Conservation (phyloP, 208 protist species). For the Trypanosoma boissoni region DNA sequence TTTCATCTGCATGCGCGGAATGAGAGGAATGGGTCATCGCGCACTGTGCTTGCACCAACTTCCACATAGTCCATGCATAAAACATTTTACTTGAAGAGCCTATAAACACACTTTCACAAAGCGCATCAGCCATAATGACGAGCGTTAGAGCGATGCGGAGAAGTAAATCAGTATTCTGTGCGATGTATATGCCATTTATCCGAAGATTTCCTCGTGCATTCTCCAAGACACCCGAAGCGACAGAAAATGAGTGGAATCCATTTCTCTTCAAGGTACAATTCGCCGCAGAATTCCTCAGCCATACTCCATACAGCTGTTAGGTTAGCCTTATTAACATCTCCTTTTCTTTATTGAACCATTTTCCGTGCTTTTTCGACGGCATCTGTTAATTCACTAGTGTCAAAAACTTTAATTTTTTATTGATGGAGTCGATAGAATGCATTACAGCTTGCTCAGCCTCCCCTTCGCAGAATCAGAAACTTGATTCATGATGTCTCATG, state of each 20-base stretch:
- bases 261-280: neutral
- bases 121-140: neutral
- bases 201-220: neutral
- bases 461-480: neutral
- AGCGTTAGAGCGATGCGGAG: slow-evolving; percentile 12
- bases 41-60: neutral
- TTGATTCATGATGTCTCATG: neutral
- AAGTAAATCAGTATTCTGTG: slow-evolving; percentile 5
- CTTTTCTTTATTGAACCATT: neutral
- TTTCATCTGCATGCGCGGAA: neutral
- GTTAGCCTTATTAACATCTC: neutral
- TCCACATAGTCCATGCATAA: neutral
- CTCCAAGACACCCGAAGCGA: neutral
- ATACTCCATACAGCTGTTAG: neutral
- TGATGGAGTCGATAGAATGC: neutral
- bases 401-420: too few relatives aligned
- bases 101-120: neutral
- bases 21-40: neutral
- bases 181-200: neutral
- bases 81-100: neutral
- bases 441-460: neutral
- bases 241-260: slow-evolving; percentile 15
- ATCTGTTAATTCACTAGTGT: neutral
- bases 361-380: neutral
- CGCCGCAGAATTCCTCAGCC: neutral